These are phyloP conservation scores for Fraxinus quadrangulata DNA, from an alignment of 257 asterid species.

Conservation along the genomic window DNA sequence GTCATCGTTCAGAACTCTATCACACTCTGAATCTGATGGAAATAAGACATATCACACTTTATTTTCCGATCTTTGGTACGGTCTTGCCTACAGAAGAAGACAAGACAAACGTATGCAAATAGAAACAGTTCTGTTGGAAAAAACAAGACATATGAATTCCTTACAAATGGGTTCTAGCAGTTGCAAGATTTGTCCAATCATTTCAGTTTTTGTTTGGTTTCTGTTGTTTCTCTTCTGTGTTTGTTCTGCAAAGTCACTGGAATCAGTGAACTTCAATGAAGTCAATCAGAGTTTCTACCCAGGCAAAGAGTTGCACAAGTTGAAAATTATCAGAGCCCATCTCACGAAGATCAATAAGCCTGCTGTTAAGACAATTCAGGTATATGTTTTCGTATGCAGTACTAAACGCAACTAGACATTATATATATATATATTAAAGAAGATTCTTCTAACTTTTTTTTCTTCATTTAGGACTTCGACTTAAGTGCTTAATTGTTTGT, in stretches of 20 bases:
- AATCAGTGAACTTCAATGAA: constrained; percentile 37
- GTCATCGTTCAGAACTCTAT: background rate
- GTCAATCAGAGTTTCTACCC: constrained; percentile 57
- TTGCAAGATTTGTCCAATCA: constrained; percentile 51
- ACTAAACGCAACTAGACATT: background rate
- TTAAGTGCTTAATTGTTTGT: no score
- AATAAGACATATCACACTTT: background rate
- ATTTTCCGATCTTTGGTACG: constrained; percentile 19
- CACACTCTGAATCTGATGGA: constrained; percentile 21
- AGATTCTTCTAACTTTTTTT: no score
- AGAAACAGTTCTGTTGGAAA: constrained; percentile 31
- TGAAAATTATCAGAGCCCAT: constrained; percentile 54
- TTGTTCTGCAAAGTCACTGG: constrained; percentile 40
- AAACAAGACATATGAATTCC: constrained; percentile 33
- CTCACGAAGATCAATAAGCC: constrained; percentile 75
- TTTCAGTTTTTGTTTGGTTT: constrained; percentile 53
- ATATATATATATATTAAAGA: background rate
- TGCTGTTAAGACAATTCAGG: constrained; percentile 77
- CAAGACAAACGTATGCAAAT: constrained; percentile 37
- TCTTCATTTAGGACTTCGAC: no score
- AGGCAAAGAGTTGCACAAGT: constrained; percentile 42
- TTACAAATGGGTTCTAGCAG: constrained; percentile 45
- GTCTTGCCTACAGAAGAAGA: constrained; percentile 45
- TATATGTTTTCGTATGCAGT: background rate
- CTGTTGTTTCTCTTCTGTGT: constrained; percentile 45